phyloP scores from a whole-genome alignment of 2,329 filamentous ascomycete genomes.

The Fusarium euwallaceae region DNA sequence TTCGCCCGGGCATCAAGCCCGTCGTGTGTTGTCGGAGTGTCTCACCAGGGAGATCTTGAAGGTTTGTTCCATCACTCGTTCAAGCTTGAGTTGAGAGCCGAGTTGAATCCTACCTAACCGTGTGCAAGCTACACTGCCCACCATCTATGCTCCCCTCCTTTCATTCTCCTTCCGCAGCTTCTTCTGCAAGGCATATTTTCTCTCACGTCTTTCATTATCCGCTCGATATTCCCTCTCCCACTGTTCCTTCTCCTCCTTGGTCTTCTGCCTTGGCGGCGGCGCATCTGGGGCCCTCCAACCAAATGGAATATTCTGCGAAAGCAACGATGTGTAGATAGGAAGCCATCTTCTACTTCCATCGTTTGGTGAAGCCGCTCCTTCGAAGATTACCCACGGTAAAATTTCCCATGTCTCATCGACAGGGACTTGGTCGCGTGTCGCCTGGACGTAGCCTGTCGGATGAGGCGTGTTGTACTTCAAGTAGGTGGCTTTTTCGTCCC shows the following conservation, averaged over 20 bases:
- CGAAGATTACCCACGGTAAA: not conserved
- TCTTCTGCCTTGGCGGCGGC: not conserved
- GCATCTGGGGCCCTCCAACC: not conserved
- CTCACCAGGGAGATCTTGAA: not conserved
- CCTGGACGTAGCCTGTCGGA: not conserved
- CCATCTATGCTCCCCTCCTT: not conserved
- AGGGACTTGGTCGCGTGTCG: not conserved
- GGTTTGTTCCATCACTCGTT: not conserved
- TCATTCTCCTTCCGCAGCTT: not conserved
- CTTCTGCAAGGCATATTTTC: not conserved
- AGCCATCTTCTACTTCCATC: not conserved
- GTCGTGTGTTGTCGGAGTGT: not conserved
- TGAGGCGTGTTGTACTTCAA: not conserved
- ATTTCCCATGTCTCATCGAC: slow-evolving; percentile 1
- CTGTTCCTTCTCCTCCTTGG: not conserved
- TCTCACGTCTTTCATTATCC: not conserved
- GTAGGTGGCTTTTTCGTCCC: not conserved
- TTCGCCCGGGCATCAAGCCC: not conserved
- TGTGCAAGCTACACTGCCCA: not conserved
- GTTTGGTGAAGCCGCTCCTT: not conserved
- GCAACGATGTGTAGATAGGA: not conserved
- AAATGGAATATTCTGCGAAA: not conserved
- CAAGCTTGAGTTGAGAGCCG: not conserved
- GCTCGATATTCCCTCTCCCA: not conserved
- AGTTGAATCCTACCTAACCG: too few relatives aligned